phyloP scores from a whole-genome alignment of 139 green algal genomes.

The Volvox reticuliferus region DNA sequence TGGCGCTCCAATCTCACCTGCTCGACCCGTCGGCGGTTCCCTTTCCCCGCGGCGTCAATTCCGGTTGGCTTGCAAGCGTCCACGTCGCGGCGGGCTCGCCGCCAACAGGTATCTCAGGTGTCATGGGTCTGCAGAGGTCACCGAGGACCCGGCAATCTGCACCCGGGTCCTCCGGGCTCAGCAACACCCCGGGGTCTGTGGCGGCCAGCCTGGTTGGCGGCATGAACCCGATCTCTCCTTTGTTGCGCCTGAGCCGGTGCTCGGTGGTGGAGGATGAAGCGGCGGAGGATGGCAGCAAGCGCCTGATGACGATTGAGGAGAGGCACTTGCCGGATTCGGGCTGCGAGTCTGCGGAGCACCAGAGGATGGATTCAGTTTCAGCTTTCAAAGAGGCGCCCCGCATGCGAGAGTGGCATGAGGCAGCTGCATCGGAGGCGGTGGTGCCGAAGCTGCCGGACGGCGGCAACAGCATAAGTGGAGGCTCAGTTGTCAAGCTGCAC shows the following conservation, averaged over 20 bases:
- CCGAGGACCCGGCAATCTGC: not conserved
- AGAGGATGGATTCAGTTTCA: not conserved
- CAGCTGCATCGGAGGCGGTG: not conserved
- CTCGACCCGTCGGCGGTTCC: not conserved
- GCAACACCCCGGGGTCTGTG: not conserved
- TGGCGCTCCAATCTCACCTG: constrained; percentile 1
- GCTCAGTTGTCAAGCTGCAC: not conserved
- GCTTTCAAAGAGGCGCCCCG: no score
- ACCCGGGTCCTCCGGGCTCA: not conserved
- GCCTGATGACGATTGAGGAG: not conserved
- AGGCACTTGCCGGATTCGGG: not conserved
- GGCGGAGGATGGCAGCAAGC: not conserved
- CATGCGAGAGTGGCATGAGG: not conserved
- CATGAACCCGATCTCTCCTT: not conserved
- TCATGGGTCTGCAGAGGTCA: not conserved
- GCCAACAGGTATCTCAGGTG: not conserved
- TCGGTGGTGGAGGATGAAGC: not conserved
- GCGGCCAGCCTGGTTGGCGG: not conserved
- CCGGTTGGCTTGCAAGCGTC: not conserved
- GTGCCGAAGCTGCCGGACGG: not conserved
- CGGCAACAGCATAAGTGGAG: not conserved
- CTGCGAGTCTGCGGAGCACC: not conserved
- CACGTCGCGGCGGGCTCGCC: not conserved
- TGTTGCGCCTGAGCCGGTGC: not conserved
- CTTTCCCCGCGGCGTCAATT: not conserved